These are phyloP conservation scores for Scheffersomyces lignosus DNA, from an alignment of 805 yeast genomes.

Conservation along the genomic window DNA sequence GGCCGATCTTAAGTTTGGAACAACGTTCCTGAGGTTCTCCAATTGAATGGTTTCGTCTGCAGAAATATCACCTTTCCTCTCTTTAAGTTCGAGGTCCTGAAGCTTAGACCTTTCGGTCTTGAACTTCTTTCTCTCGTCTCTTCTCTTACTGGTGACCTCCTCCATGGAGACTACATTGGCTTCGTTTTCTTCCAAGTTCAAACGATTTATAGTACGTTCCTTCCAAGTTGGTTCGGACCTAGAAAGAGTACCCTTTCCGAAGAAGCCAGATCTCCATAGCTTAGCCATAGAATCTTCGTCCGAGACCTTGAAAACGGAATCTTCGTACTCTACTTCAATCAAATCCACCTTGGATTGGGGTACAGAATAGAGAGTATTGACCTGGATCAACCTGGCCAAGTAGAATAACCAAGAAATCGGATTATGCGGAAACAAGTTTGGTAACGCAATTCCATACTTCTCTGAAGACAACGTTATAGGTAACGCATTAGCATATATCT, in stretches of 20 bases:
- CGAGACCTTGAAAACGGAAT: constrained; percentile 40
- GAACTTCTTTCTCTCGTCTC: constrained; percentile 70
- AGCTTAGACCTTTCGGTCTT: constrained; percentile 60
- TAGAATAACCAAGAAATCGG: constrained; percentile 64
- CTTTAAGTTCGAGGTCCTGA: constrained; percentile 52
- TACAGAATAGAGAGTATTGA: constrained; percentile 9
- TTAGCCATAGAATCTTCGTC: constrained; percentile 47
- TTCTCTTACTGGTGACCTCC: constrained; percentile 71
- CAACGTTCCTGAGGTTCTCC: constrained; percentile 11
- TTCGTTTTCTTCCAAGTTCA: constrained; percentile 38
- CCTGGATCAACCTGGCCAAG: constrained; percentile 28
- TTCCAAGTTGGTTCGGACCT: constrained; percentile 93
- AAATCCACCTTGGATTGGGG: constrained; percentile 23
- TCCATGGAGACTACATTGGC: constrained; percentile 51
- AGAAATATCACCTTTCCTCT: constrained; percentile 26
- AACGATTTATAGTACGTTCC: constrained; percentile 57
- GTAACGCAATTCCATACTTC: constrained; percentile 42
- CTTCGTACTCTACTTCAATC: constrained; percentile 23
- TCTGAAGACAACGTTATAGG: constrained; percentile 50
- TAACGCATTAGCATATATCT: constrained; percentile 48
- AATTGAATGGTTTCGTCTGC: constrained; percentile 21
- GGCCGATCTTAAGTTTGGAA: constrained; percentile 5
- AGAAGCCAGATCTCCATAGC: constrained; percentile 86
- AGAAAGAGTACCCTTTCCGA: constrained; percentile 88
- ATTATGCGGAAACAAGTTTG: constrained; percentile 59